Conservation (phyloP, 129 eudicot species). For the Escallonia rubra region DNA sequence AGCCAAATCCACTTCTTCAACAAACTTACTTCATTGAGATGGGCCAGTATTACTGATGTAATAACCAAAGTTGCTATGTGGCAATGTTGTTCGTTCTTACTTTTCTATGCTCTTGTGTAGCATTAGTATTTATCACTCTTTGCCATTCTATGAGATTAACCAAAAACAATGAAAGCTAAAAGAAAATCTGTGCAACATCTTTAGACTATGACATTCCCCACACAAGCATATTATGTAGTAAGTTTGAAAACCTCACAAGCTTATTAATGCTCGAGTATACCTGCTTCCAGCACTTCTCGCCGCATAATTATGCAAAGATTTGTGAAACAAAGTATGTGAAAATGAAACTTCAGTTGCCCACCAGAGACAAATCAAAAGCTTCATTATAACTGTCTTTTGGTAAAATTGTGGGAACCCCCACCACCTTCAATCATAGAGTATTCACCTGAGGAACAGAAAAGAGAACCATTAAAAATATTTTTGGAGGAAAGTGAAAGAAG, state of each 20-base stretch:
- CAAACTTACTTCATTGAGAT: slow-evolving; percentile 50
- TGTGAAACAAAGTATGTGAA: neutral
- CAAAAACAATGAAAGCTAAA: neutral
- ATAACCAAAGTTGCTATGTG: slow-evolving; percentile 11
- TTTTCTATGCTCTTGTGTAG: slow-evolving; percentile 5
- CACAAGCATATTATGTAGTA: neutral
- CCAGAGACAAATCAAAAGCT: neutral
- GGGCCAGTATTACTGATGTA: slow-evolving; percentile 12
- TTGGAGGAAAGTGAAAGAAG: neutral
- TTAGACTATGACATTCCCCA: slow-evolving; percentile 3
- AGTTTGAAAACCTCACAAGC: neutral
- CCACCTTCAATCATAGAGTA: slow-evolving; percentile 8
- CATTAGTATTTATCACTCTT: slow-evolving; percentile 16
- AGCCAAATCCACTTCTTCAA: slow-evolving; percentile 29
- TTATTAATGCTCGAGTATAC: neutral
- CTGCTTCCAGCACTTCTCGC: slow-evolving; percentile 6
- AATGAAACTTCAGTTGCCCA: neutral
- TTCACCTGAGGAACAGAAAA: slow-evolving; percentile 4
- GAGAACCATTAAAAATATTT: neutral
- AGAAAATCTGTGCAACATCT: slow-evolving; percentile 10
- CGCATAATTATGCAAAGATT: neutral
- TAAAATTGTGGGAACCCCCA: neutral
- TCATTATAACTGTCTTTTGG: slow-evolving; percentile 15
- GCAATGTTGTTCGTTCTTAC: neutral
- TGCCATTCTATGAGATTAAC: slow-evolving; percentile 12